These are phyloP conservation scores for Fusarium ambrosium DNA, from an alignment of 2,329 filamentous ascomycete genomes.

Conservation along the genomic window DNA sequence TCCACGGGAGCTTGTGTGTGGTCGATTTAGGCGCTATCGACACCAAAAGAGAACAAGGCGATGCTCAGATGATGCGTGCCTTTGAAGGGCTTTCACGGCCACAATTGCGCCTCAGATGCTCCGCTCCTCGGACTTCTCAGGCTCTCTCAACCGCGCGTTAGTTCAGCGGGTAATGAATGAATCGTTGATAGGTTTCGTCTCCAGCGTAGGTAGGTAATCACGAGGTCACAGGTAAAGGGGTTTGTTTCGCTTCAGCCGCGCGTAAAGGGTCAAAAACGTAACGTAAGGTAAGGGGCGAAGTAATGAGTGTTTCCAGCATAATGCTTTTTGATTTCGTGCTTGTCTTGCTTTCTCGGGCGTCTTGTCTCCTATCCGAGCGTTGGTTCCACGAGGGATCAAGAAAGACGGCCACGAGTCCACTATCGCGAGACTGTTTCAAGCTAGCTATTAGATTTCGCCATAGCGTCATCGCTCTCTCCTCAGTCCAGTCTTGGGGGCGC, in stretches of 20 bases:
- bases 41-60: slow-evolving; percentile 8
- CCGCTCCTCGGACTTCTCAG: background rate
- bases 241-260: slow-evolving; percentile 28
- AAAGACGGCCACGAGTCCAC: slow-evolving; percentile 46
- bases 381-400: slow-evolving; percentile 45
- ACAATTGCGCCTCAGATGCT: slow-evolving; percentile 11
- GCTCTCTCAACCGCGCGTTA: slow-evolving; percentile 5
- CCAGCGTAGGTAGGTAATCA: slow-evolving; percentile 23
- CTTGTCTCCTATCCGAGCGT: slow-evolving; percentile 40
- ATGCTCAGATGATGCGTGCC: slow-evolving; percentile 6
- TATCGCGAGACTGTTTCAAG: slow-evolving; percentile 52
- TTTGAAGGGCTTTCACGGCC: background rate
- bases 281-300: slow-evolving; percentile 9
- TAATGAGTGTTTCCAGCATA: slow-evolving; percentile 42
- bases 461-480: slow-evolving; percentile 53
- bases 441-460: slow-evolving; percentile 55
- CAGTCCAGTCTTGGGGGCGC: slow-evolving; percentile 41
- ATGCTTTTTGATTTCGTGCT: slow-evolving; percentile 51
- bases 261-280: slow-evolving; percentile 15
- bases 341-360: slow-evolving; percentile 48
- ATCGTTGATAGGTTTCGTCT: slow-evolving; percentile 1
- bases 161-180: slow-evolving; percentile 10
- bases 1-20: slow-evolving; percentile 1
- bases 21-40: slow-evolving; percentile 22
- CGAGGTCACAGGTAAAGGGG: slow-evolving; percentile 29